Base-by-base conservation (phyloP, 164 flowering plant genomes). In the Magnolia officinalis region DNA sequence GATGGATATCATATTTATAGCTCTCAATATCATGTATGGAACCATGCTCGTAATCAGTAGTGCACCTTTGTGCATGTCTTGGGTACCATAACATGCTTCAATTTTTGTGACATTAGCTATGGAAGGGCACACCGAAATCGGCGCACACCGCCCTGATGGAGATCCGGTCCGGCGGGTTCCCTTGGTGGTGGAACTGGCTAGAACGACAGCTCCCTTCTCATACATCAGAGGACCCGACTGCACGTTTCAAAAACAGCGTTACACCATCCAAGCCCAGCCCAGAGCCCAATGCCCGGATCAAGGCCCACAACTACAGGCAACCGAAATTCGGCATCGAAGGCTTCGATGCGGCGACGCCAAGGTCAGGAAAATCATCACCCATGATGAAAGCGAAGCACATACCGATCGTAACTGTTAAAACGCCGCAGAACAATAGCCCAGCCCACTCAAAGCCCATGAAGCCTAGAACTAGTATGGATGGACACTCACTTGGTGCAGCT, bases 131-230 rank as follows among this genome's bases (percentile, higher is more conserved):
- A 58, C 90, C 89, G 0, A 89, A 79, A 74, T 80, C 92, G 26
- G 82, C 86, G 59, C 88, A 85, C 63, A 52, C 80, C 45, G 80
- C 84, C 72, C 73, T 83, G 7, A 70, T 80, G 69, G 94, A 88
- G 74, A 75, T 87, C 68, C 82, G 87, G 31, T 73, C 91, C 0
- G 90, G 90, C 10, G 94, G 91, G 50, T 86, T 84, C 31, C 98
- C 98, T 0, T 90, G 95, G 92, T 91, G 95, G 95, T 92, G 98
- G 98, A 96, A 84, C 84, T 92, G 97, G 96, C 63, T 96, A 64
- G 96, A 96, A 21, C 87, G 89, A 13, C 93, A 86, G 67, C 88
- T 91, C 76, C 78, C 88, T 0, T 16, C 84, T 14, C 77, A 80
- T 50, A 31, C 80, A 63, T 72, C 84, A 6, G 85, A 86, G 70